Conservation (phyloP, 192 early-diverging fungal species). For the Cladochytrium replicatum region DNA sequence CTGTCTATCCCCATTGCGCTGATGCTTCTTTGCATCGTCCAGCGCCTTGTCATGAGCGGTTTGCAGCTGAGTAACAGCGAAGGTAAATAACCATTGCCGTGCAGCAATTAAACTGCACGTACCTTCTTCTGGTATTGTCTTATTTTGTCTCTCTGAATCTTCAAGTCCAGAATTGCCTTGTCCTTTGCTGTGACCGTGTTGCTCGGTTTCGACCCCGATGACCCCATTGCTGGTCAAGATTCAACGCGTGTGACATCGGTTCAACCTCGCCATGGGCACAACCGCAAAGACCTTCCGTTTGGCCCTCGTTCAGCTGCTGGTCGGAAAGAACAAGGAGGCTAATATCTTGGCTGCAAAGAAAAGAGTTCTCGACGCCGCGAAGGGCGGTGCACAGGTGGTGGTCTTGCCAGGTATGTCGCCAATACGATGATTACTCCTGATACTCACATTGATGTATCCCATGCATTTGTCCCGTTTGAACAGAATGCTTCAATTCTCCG, state of each 20-base stretch:
- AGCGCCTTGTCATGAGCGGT: constrained; percentile 72
- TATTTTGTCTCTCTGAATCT: constrained; percentile 89
- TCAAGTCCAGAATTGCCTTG: constrained; percentile 89
- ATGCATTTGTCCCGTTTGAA: constrained; percentile 5
- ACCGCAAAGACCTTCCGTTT: constrained; percentile 17
- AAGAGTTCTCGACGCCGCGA: constrained; percentile 76
- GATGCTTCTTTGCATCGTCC: constrained; percentile 63
- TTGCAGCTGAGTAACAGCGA: constrained; percentile 46
- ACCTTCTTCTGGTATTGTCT: constrained; percentile 87
- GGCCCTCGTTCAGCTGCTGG: constrained; percentile 62
- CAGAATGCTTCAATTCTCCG: constrained; percentile 98
- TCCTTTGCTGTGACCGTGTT: constrained; percentile 87
- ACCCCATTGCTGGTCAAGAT: too few relatives aligned
- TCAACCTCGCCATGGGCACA: neutral
- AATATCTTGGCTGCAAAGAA: constrained; percentile 70
- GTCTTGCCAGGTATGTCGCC: constrained; percentile 64
- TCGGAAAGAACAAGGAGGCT: constrained; percentile 59
- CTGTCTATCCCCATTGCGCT: constrained; percentile 64
- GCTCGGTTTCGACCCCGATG: too few relatives aligned
- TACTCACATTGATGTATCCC: neutral
- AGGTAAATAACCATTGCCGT: neutral
- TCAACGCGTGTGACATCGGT: too few relatives aligned
- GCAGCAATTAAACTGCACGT: constrained; percentile 3
- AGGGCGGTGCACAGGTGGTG: constrained; percentile 76
- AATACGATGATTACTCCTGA: neutral